These are phyloP conservation scores for Diaporthe sp. DNA, from an alignment of 2,329 filamentous ascomycete species.

Conservation along the genomic window DNA sequence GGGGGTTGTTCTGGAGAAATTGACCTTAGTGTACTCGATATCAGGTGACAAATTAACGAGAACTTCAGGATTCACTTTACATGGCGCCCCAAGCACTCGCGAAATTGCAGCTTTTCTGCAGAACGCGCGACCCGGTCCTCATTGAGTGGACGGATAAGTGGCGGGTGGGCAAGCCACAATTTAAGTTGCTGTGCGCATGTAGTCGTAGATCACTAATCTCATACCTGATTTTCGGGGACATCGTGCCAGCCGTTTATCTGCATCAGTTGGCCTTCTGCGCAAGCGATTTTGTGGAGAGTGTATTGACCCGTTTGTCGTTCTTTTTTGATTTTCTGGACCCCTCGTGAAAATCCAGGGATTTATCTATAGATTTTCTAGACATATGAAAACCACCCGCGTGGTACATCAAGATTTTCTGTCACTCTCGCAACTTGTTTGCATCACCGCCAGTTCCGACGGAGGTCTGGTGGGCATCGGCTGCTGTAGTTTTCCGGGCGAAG, in stretches of 20 bases:
- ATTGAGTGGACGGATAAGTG: not conserved
- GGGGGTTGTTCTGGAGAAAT: not conserved
- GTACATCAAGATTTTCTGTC: not conserved
- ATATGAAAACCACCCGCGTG: not conserved
- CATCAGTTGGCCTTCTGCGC: not conserved
- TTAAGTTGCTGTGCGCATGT: no score
- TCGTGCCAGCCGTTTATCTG: no score
- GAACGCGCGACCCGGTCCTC: not conserved
- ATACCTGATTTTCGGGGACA: not conserved
- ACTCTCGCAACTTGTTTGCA: slow-evolving; percentile 18
- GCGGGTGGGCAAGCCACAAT: not conserved
- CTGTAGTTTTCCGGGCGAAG: not conserved
- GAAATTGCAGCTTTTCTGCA: no score
- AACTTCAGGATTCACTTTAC: not conserved
- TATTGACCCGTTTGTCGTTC: not conserved
- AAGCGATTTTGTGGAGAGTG: not conserved
- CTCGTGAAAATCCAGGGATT: no score
- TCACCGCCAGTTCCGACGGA: slow-evolving; percentile 5
- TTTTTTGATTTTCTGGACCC: not conserved
- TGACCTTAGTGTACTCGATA: not conserved
- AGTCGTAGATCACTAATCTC: not conserved
- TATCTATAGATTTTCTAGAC: not conserved
- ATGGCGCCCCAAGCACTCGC: not conserved
- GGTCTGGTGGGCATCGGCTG: slow-evolving; percentile 11
- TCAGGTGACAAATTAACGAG: not conserved